These are phyloP conservation scores for Sclerotinia borealis DNA, from an alignment of 2,329 filamentous ascomycete species.

Conservation along the genomic window DNA sequence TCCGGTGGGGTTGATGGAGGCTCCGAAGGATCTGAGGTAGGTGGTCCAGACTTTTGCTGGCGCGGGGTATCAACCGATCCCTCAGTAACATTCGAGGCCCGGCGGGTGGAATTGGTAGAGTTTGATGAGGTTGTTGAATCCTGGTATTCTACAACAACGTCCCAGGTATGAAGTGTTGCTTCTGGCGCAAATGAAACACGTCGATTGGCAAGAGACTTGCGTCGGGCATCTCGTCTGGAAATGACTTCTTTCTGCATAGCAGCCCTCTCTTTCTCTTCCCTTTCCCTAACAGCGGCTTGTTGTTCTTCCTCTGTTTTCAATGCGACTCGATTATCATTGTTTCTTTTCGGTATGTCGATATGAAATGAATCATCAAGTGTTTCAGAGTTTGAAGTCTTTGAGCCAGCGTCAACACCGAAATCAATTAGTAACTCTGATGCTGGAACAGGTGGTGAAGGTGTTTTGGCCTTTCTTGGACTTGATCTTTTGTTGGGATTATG, in stretches of 20 bases:
- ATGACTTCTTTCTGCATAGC: slow-evolving; percentile 55
- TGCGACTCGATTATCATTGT: slow-evolving; percentile 49
- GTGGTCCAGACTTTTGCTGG: slow-evolving; percentile 27
- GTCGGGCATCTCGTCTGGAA: slow-evolving; percentile 76
- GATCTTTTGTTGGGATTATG: slow-evolving; percentile 27
- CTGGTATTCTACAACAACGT: slow-evolving; percentile 79
- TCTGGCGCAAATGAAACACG: slow-evolving; percentile 96
- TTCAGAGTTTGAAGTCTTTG: slow-evolving; percentile 33
- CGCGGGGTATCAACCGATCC: slow-evolving; percentile 22
- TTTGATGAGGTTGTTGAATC: slow-evolving; percentile 74
- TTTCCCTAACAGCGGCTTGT: slow-evolving; percentile 61
- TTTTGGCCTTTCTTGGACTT: slow-evolving; percentile 29
- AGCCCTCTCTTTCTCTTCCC: slow-evolving; percentile 58
- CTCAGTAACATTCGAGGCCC: slow-evolving; percentile 53
- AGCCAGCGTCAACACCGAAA: slow-evolving; percentile 22
- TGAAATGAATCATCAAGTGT: slow-evolving; percentile 43
- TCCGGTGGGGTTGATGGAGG: slow-evolving; percentile 58
- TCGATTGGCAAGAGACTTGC: slow-evolving; percentile 88
- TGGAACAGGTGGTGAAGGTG: slow-evolving; percentile 16
- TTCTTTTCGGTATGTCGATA: slow-evolving; percentile 34
- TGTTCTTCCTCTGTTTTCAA: slow-evolving; percentile 65
- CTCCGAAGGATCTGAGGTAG: slow-evolving; percentile 45
- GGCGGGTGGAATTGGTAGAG: slow-evolving; percentile 68
- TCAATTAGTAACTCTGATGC: slow-evolving; percentile 27
- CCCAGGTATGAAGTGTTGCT: slow-evolving; percentile 94